Conservation (phyloP, 148 eudicot genomes). For the Rheum nobile region DNA sequence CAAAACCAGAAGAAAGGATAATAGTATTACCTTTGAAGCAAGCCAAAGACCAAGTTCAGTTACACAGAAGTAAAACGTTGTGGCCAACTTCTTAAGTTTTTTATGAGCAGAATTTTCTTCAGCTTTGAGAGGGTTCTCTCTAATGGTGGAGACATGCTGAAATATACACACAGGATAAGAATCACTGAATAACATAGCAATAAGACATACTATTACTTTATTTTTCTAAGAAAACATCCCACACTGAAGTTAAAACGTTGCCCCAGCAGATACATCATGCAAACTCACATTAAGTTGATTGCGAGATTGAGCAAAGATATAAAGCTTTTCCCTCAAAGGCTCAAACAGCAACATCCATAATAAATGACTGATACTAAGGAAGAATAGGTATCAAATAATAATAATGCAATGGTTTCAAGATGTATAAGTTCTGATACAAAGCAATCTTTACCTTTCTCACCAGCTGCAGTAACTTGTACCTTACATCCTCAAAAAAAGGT, state of each 20-base stretch:
- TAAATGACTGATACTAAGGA: neutral
- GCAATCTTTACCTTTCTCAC: neutral
- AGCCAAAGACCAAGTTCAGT: slow-evolving; percentile 76
- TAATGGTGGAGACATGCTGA: neutral
- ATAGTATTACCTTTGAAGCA: slow-evolving; percentile 45
- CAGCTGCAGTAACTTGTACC: neutral
- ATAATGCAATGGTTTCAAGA: neutral
- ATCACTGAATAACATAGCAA: neutral
- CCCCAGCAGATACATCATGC: neutral
- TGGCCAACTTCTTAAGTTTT: slow-evolving; percentile 35
- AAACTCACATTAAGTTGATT: neutral
- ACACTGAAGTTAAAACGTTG: neutral
- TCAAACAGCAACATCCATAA: neutral
- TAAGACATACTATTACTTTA: neutral
- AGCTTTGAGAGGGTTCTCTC: slow-evolving; percentile 9
- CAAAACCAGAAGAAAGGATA: neutral
- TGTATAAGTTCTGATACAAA: neutral
- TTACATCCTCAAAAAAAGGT: slow-evolving; percentile 17
- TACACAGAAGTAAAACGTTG: slow-evolving; percentile 49
- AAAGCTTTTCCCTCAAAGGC: no score
- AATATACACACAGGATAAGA: neutral
- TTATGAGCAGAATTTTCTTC: slow-evolving; percentile 18
- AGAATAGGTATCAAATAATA: neutral
- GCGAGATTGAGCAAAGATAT: neutral
- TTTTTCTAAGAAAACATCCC: neutral